These are phyloP conservation scores for Aspergillus candidus DNA, from an alignment of 2,329 filamentous ascomycete species.

Conservation along the genomic window DNA sequence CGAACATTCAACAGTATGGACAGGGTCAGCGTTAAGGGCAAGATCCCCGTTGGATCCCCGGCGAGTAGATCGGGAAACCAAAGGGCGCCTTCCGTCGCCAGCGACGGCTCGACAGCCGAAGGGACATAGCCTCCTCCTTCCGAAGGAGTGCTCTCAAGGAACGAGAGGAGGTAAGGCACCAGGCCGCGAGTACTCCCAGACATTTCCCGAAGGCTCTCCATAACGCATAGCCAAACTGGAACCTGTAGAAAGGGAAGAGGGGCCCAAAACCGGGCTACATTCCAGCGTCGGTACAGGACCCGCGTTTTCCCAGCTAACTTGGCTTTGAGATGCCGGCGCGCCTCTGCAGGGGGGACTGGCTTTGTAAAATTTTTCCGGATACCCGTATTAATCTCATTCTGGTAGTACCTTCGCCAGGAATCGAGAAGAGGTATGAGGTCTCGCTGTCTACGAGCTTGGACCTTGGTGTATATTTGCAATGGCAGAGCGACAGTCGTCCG, in stretches of 20 bases:
- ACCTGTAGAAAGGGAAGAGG: conserved; percentile 35
- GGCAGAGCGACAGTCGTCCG: conserved; percentile 46
- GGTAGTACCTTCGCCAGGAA: conserved; percentile 28
- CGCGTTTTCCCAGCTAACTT: conserved; percentile 20
- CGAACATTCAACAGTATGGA: conserved; percentile 46
- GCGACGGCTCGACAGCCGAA: conserved; percentile 40
- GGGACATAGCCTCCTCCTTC: conserved; percentile 16
- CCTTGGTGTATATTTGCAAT: conserved; percentile 40
- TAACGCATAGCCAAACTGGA: conserved; percentile 42
- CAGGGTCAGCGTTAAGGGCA: conserved; percentile 46
- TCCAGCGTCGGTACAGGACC: conserved; percentile 30
- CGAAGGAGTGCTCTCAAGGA: conserved; percentile 13
- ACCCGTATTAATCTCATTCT: conserved; percentile 1
- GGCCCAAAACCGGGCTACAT: conserved; percentile 29
- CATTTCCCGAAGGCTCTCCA: conserved; percentile 46
- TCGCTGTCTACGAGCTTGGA: conserved; percentile 35
- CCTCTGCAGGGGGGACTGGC: conserved; percentile 11
- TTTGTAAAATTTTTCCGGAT: conserved; percentile 1
- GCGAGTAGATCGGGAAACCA: conserved; percentile 56
- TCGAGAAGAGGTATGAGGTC: conserved; percentile 39
- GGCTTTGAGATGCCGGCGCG: conserved; percentile 13
- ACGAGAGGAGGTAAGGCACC: conserved; percentile 32
- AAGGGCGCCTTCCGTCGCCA: conserved; percentile 52
- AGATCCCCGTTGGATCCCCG: conserved; percentile 46
- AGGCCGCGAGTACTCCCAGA: conserved; percentile 39